Evolutionary conservation across 768 basidiomycete species (phyloP).

Genomic region (Lactarius sp.): DNA sequence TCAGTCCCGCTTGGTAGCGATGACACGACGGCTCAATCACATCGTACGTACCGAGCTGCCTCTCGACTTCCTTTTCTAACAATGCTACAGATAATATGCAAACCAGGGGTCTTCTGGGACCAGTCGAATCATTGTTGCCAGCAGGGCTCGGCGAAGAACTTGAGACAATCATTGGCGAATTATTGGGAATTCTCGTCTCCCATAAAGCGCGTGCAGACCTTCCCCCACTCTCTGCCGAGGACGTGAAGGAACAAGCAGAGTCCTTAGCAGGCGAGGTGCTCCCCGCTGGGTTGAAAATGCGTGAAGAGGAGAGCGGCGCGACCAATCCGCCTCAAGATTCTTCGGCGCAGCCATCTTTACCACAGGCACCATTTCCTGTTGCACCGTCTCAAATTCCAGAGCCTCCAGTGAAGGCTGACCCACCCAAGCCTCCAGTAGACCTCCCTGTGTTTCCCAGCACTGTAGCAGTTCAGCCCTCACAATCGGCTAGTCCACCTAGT

Average conservation of each 20-base stretch:
- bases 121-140: background rate
- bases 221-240: background rate
- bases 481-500: background rate
- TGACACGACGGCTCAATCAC: background rate
- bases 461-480: background rate
- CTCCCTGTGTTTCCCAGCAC: background rate
- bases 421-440: background rate
- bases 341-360: background rate
- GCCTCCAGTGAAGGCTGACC: background rate
- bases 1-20: slow-evolving; percentile 11
- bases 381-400: background rate
- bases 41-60: background rate
- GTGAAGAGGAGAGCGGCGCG: background rate
- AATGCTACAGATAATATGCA: background rate
- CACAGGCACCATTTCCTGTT: background rate
- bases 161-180: background rate
- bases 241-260: background rate
- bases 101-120: background rate
- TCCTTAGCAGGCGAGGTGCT: background rate
- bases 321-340: background rate
- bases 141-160: background rate
- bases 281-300: background rate
- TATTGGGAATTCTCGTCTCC: background rate
- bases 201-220: background rate
- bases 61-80: slow-evolving; percentile 2